Evolutionary conservation across 306 rosid genomes (phyloP).

Genomic region (Vigna unguiculata): DNA sequence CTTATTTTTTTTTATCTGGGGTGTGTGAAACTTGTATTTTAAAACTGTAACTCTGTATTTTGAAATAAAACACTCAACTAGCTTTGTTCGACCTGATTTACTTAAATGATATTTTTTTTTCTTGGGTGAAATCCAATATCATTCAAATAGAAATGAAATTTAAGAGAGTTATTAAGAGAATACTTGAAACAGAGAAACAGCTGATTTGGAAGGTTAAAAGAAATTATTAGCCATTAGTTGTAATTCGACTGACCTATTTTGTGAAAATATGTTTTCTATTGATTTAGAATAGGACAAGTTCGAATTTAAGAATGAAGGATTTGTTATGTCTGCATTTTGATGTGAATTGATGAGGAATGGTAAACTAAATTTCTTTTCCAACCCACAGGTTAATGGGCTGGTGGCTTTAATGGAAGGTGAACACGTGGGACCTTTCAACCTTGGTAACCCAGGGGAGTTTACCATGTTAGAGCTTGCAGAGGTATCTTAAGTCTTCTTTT

Average conservation of each 20-base stretch:
- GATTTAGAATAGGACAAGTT: slow-evolving; percentile 20
- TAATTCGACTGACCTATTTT: slow-evolving; percentile 24
- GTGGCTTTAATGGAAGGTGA: slow-evolving; percentile 92
- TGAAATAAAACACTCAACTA: slow-evolving; percentile 4
- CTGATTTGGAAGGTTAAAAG: slow-evolving; percentile 28
- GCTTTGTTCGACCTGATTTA: slow-evolving; percentile 15
- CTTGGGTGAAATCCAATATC: slow-evolving; percentile 32
- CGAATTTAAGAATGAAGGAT: slow-evolving; percentile 11
- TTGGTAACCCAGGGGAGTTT: slow-evolving; percentile 98
- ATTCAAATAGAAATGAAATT: slow-evolving; percentile 22
- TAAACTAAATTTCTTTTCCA: slow-evolving; percentile 37
- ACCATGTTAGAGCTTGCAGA: slow-evolving; percentile 95
- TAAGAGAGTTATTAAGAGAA: slow-evolving; percentile 20
- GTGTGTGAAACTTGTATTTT: slow-evolving; percentile 15
- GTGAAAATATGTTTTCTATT: background rate
- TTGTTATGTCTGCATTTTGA: slow-evolving; percentile 9
- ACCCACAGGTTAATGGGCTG: slow-evolving; percentile 81
- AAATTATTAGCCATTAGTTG: slow-evolving; percentile 36
- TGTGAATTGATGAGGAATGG: slow-evolving; percentile 22
- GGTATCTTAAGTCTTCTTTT: slow-evolving; percentile 57
- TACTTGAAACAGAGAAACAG: slow-evolving; percentile 30
- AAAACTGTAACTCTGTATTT: background rate
- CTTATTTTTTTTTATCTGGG: background rate
- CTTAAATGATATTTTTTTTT: slow-evolving; percentile 4
- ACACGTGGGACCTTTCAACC: slow-evolving; percentile 93